Evolutionary conservation across 139 green algal species (phyloP).

Genomic region (Picochlorum costavermella): DNA sequence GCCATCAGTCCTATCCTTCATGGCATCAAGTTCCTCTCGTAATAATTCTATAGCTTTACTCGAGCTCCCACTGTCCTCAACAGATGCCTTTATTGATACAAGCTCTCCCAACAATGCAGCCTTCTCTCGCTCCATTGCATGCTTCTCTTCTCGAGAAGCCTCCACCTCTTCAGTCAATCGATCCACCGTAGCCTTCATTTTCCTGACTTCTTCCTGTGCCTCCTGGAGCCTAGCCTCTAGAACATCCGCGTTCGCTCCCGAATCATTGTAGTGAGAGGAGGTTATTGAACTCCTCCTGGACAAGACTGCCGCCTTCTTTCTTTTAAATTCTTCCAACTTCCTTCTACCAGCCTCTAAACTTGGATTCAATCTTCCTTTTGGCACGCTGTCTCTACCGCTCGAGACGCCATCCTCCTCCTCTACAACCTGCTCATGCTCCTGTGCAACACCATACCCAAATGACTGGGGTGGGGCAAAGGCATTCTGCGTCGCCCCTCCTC

Average conservation of each 20-base stretch:
- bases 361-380: background rate
- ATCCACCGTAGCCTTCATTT: background rate
- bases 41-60: background rate
- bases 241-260: background rate
- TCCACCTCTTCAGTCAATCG: conserved; percentile 9
- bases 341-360: conserved; percentile 21
- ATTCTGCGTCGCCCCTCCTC: too few relatives aligned
- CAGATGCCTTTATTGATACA: conserved; percentile 9
- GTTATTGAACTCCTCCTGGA: conserved; percentile 6
- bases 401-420: too few relatives aligned
- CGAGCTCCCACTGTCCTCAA: background rate
- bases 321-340: conserved; percentile 38
- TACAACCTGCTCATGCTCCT: too few relatives aligned
- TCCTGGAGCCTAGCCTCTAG: background rate
- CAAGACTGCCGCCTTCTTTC: conserved; percentile 24
- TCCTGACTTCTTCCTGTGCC: background rate
- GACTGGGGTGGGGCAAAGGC: too few relatives aligned
- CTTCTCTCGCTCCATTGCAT: conserved; percentile 29
- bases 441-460: too few relatives aligned
- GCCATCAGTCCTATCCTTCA: background rate
- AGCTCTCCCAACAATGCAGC: conserved; percentile 22
- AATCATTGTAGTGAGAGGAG: background rate
- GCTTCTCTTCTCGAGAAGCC: conserved; percentile 9
- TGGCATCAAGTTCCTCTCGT: background rate
- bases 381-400: too few relatives aligned